phyloP scores from a whole-genome alignment of 2,329 filamentous ascomycete genomes.

The Fusarium sp. region DNA sequence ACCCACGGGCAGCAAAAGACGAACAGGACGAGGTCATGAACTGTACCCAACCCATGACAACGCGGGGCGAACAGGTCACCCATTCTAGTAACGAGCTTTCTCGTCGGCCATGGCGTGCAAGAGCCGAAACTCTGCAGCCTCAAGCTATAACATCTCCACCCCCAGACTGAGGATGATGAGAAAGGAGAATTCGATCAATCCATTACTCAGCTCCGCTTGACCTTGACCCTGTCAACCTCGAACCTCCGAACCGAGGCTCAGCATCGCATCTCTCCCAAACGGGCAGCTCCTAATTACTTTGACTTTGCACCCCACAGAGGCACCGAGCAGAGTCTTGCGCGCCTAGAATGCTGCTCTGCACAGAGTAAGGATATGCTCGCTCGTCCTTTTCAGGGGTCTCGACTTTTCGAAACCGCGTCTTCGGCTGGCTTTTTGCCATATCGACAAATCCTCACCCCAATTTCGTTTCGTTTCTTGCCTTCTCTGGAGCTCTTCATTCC shows the following conservation, averaged over 20 bases:
- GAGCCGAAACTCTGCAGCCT: slow-evolving; percentile 14
- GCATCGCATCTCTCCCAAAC: slow-evolving; percentile 6
- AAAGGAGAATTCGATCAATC: slow-evolving; percentile 6
- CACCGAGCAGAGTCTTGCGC: slow-evolving; percentile 10
- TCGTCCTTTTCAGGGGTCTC: slow-evolving; percentile 5
- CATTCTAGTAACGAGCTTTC: slow-evolving; percentile 3
- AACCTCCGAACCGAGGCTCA: slow-evolving; percentile 31
- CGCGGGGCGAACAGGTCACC: neutral
- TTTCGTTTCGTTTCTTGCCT: neutral
- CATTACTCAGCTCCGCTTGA: slow-evolving; percentile 14
- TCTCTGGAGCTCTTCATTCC: neutral
- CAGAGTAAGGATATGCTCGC: neutral
- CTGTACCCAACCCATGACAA: neutral
- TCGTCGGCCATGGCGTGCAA: slow-evolving; percentile 18
- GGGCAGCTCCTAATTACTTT: slow-evolving; percentile 9
- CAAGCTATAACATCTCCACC: slow-evolving; percentile 14
- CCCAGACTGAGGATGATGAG: slow-evolving; percentile 19
- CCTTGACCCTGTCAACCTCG: slow-evolving; percentile 1
- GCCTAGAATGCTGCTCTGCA: slow-evolving; percentile 1
- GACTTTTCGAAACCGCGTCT: slow-evolving; percentile 2
- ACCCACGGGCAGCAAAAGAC: neutral
- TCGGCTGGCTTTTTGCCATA: neutral
- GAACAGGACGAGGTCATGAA: neutral
- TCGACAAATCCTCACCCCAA: neutral
- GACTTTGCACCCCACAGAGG: slow-evolving; percentile 29